Evolutionary conservation across 1,284 basidiomycete genomes (phyloP).

Genomic region (Stygiomarasmius scandens): DNA sequence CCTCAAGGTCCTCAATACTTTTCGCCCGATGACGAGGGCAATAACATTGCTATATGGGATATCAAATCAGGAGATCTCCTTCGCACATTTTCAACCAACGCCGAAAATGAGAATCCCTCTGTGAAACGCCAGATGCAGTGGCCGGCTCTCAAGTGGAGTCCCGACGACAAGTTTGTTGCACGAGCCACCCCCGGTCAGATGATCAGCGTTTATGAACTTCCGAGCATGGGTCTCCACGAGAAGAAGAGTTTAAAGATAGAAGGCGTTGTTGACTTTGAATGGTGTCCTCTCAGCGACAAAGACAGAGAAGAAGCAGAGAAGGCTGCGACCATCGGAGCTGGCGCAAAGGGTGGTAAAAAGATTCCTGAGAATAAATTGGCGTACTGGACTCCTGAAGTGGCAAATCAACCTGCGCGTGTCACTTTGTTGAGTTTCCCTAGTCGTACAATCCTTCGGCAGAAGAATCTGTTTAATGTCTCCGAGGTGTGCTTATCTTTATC

Average conservation of each 20-base stretch:
- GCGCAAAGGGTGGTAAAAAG: conserved; percentile 61
- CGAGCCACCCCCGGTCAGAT: conserved; percentile 87
- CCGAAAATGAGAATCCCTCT: conserved; percentile 58
- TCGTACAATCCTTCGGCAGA: conserved; percentile 85
- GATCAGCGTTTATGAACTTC: conserved; percentile 97
- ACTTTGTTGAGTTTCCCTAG: conserved; percentile 90
- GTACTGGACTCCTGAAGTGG: conserved; percentile 97
- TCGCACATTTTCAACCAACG: conserved; percentile 84
- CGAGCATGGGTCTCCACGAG: conserved; percentile 91
- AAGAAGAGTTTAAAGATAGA: conserved; percentile 99
- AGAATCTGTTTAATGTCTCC: conserved; percentile 98
- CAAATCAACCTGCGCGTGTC: conserved; percentile 96
- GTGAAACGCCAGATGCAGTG: conserved; percentile 86
- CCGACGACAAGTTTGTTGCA: conserved; percentile 95
- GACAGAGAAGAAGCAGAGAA: conserved; percentile 79
- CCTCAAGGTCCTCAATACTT: conserved; percentile 85
- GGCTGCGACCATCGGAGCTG: conserved; percentile 38
- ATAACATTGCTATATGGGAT: conserved; percentile 98
- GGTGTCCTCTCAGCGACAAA: conserved; percentile 94
- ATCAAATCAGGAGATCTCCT: conserved; percentile 91
- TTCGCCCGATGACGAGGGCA: conserved; percentile 94
- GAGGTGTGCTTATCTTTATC: conserved; percentile 64
- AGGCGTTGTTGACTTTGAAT: conserved; percentile 98
- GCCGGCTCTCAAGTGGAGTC: conserved; percentile 98
- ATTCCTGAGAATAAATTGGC: conserved; percentile 91